Base-by-base conservation (phyloP, 441 rosid species). In the Populus hybrid region DNA sequence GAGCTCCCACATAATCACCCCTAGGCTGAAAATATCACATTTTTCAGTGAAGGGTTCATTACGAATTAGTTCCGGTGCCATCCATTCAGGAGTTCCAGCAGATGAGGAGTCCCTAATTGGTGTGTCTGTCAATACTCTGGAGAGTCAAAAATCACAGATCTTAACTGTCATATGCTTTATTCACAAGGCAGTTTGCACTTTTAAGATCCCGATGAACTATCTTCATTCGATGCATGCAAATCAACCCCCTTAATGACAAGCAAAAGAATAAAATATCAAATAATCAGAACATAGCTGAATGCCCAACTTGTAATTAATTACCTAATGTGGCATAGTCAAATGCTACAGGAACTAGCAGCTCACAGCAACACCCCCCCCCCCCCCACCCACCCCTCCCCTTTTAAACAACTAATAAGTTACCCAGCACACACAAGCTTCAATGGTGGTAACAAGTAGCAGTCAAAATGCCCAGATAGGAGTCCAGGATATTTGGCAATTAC, bases 81-180 rank as follows among this genome's bases (percentile, higher is more conserved):
- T 96, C 98, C 99, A 96, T 81, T 92, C 98, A 3, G 97, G 98
- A 50, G 99, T 96, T 84, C 99, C 99, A 23, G 97, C 98, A 70
- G 94, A 89, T n/a, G 94, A 89, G 26, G 92, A 76, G 82, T 92
- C 98, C 81, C 85, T 88, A 86, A 91, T 87, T 75, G 90, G 83
- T 53, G 79, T 76, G 21, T 86, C 88, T 10, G 88, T 85, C 96
- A 94, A 90, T 79, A 88, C 88, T 80, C 96, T 91, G 11, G 99
- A 92, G 21, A 95, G 93, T 80, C 99, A 97, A 77, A 95, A 94
- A 87, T 95, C 97, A 64, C 99, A 94, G 66, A 95, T 89, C 88
- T 95, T 94, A 21, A 92, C 96, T 11, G 92, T 88, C 91, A 89
- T 90, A 75, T 94, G 92, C 88, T n/a, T 86, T 95, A 79, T 91